Evolutionary conservation across 2,329 filamentous ascomycete genomes (phyloP), one percentile per base, ranked within the genome.

Genomic region (Scytalidium lignicola): DNA sequence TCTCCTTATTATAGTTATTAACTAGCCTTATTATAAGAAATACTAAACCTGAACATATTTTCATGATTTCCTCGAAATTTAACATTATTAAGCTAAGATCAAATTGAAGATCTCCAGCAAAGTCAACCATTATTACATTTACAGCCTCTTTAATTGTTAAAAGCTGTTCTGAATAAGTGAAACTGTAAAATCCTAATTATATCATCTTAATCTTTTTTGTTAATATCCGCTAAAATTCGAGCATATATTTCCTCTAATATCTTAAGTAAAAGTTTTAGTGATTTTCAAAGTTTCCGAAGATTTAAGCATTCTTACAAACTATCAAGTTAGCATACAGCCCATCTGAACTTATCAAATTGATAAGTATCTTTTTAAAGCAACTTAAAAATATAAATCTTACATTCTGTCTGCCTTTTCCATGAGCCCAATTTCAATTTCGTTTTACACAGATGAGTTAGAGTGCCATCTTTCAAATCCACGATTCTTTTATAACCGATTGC

Each of bases 71-170:
- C 21, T 40, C 10, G 22, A 58, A 56, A 32, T 59, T 46, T 8
- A 52, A 55, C 47, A 66, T 55, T 44, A 60, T 56, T 41, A 61
- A 32, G 17, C 55, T 43, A 8, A 53, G 50, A 49, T 65, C 49
- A 50, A 65, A 67, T 23, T 54, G 47, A n/a, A 26, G 44, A 23
- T 49, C 39, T 9, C 37, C 40, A 9, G 53, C 42, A 4, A 49
- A 42, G 41, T 65, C 51, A 2, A 67, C 60, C 22, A 58, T 60
- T 18, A 67, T 47, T 43, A 54, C 54, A 41, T 67, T 60, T 17
- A 59, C 56, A 1, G 62, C 28, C 48, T 68, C 62, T 15, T 54
- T 43, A 12, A 68, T 40, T 13, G 23, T 28, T 12, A 68, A 48
- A 1, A 62, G 63, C 20, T 54, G 46, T 20, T 48, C 17, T 1